These are phyloP conservation scores for Cryptococcus sp. DNA, from an alignment of 1,284 basidiomycete species.

Conservation along the genomic window DNA sequence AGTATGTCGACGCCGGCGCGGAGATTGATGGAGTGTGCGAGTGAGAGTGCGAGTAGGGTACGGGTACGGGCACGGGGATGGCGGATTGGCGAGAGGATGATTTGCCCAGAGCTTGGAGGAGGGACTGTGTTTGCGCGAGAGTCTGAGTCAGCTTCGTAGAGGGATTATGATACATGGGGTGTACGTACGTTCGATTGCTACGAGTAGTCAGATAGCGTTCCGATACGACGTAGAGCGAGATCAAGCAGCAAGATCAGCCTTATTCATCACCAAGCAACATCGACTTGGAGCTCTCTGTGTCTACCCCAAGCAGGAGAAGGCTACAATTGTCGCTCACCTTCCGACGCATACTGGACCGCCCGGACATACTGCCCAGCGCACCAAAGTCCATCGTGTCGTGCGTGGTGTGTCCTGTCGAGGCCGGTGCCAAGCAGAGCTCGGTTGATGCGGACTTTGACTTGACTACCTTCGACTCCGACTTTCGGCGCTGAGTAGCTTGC, in stretches of 20 bases:
- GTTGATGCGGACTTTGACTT: neutral
- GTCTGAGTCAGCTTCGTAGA: neutral
- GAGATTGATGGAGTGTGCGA: conserved; percentile 2
- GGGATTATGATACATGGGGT: neutral
- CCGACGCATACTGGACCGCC: conserved; percentile 21
- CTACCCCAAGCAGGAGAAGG: too few relatives aligned
- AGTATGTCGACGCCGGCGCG: conserved; percentile 4
- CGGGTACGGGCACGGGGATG: conserved; percentile 11
- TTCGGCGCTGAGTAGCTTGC: too few relatives aligned
- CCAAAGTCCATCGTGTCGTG: conserved; percentile 17
- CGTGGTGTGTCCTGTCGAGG: neutral
- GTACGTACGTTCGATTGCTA: conserved; percentile 27
- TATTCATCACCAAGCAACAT: neutral
- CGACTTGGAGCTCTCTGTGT: neutral
- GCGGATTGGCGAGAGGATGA: conserved; percentile 21
- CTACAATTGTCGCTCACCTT: conserved; percentile 15
- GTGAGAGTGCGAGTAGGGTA: neutral
- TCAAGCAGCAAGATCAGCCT: too few relatives aligned
- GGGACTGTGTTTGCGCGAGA: conserved; percentile 6
- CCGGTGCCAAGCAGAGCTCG: neutral
- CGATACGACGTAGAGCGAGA: neutral
- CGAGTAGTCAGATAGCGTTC: neutral
- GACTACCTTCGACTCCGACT: too few relatives aligned
- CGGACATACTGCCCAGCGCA: conserved; percentile 14
- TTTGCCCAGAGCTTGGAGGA: conserved; percentile 26